Base-by-base conservation (phyloP, 2,329 filamentous ascomycete genomes). In the Paracamarosporium sp. region DNA sequence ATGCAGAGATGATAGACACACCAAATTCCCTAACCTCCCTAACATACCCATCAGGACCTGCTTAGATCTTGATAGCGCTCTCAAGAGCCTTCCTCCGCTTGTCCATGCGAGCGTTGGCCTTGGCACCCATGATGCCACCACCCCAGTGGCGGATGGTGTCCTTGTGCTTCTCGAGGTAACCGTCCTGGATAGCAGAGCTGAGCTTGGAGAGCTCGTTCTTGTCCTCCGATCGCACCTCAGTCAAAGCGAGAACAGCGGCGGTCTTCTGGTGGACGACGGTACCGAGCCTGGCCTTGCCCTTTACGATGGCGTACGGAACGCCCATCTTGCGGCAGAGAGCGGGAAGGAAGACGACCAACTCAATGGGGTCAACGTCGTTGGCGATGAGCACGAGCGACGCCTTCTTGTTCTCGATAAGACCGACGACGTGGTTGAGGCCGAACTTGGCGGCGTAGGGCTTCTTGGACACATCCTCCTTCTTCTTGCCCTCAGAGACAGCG, bases 191-290 rank as follows among this genome's bases (percentile, higher is more conserved):
- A 79, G 95, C 89, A 68, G 91, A 91, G 79, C 97, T 85, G 79
- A 99, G 90, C 89, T 99, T 99, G 82, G 92, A 90, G 71, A 97
- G 90, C 88, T 98, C 96, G 72, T 85, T 88, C 91, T 98, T 98
- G 87, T 99, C 96, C 88, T 99, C 95, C 50, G 91, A 87, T 81
- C 95, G 93, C 78, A 97, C 92, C 86, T 99, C 96, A 62, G 95
- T 97, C 74, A 99, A 79, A 74, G 95, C 95, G 72, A 98, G 87
- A 71, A 97, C 95, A 67, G 95, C 95, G 72, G 95, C 93, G 70
- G 95, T 99, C 95, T 99, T 99, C 90, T 99, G 97, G 91, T 99
- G 94, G 70, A 99, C 94, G 73, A 99, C 94, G 62, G 95, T 98
- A 74, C 95, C 95, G 76, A 99, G 92, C 84, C 95, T 90, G 72